Evolutionary conservation across 2,329 filamentous ascomycete species (phyloP).

Genomic region (Fusarium armeniacum): DNA sequence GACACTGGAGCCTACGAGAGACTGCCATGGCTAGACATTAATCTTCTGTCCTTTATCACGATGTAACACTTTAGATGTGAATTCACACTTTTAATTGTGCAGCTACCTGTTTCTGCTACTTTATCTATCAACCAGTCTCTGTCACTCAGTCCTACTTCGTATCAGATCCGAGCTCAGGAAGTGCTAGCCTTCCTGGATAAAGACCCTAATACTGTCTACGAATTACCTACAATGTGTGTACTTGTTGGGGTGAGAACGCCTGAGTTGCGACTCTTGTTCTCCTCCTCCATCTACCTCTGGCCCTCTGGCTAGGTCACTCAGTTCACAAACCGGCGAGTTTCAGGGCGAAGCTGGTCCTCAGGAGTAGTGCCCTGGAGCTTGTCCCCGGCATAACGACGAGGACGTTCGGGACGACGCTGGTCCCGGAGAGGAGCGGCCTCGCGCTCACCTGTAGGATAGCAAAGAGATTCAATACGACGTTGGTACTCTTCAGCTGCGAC

Average conservation of each 20-base stretch:
- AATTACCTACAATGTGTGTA: neutral
- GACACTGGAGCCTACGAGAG: neutral
- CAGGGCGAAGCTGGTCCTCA: neutral
- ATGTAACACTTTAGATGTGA: no score
- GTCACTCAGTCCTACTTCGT: neutral
- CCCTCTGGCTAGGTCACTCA: neutral
- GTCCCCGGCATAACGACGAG: no score
- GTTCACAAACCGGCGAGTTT: neutral
- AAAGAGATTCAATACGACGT: no score
- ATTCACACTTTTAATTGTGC: no score
- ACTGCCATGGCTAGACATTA: neutral
- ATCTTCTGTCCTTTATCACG: no score
- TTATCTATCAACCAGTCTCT: neutral
- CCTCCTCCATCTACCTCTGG: neutral
- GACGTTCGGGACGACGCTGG: no score
- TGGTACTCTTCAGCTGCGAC: no score
- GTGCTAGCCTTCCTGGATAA: neutral
- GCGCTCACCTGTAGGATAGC: no score
- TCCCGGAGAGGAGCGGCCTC: no score
- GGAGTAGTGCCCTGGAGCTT: no score
- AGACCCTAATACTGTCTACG: rapidly evolving
- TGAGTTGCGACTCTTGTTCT: rapidly evolving
- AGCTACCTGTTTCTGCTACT: neutral
- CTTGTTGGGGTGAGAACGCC: rapidly evolving
- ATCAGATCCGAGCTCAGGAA: rapidly evolving